These are phyloP conservation scores for Glonium stellatum DNA, from an alignment of 495 filamentous ascomycete genomes.

Conservation along the genomic window DNA sequence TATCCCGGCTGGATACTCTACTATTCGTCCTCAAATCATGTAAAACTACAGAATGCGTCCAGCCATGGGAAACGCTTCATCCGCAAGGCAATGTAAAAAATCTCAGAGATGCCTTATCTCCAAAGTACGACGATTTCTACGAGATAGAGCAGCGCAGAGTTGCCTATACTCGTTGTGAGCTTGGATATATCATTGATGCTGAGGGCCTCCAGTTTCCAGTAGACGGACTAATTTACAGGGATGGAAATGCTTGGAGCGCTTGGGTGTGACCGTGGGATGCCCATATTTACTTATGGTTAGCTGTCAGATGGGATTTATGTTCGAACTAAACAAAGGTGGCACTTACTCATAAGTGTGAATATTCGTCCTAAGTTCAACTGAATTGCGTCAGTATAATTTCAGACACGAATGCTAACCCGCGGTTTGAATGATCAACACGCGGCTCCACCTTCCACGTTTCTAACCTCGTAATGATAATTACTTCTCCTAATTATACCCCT, in stretches of 20 bases:
- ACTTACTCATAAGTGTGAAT: no score
- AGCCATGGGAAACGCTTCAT: slow-evolving; percentile 32
- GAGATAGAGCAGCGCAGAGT: slow-evolving; percentile 42
- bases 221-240: slow-evolving; percentile 23
- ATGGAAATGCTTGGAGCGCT: slow-evolving; percentile 33
- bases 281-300: no score
- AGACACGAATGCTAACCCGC: no score
- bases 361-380: no score
- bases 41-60: slow-evolving; percentile 27
- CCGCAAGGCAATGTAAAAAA: slow-evolving; percentile 28
- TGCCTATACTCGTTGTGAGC: slow-evolving; percentile 51
- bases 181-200: slow-evolving; percentile 52
- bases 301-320: no score
- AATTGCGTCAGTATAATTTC: no score
- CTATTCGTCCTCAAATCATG: slow-evolving; percentile 36
- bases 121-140: slow-evolving; percentile 54
- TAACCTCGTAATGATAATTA: no score
- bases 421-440: no score
- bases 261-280: no score
- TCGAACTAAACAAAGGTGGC: no score
- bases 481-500: no score
- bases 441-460: no score
- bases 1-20: slow-evolving; percentile 30
- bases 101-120: slow-evolving; percentile 39
- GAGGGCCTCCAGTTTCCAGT: slow-evolving; percentile 46